phyloP scores from a whole-genome alignment of 805 yeast species.

The Candida peoriensis region DNA sequence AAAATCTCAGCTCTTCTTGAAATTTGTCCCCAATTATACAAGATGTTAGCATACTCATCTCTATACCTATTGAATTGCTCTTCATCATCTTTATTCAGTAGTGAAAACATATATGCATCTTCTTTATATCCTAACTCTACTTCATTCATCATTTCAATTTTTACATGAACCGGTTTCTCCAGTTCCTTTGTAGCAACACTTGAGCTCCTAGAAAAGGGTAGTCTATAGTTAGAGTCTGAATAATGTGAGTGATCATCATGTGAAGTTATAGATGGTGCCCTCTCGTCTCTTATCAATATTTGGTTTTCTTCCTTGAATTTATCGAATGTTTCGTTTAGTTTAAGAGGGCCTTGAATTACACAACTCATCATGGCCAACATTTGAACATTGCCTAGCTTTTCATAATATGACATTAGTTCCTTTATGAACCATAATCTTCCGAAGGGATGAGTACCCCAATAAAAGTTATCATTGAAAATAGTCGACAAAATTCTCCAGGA shows the following conservation, averaged over 20 bases:
- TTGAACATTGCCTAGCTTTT: constrained; percentile 62
- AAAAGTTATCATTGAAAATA: constrained; percentile 36
- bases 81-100: constrained; percentile 24
- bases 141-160: constrained; percentile 42
- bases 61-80: constrained; percentile 38
- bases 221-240: constrained; percentile 18
- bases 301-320: not conserved
- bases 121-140: constrained; percentile 32
- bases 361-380: constrained; percentile 90
- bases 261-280: constrained; percentile 12
- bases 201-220: constrained; percentile 23
- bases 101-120: constrained; percentile 32
- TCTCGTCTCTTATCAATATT: not conserved
- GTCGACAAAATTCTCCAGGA: constrained; percentile 64
- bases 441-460: constrained; percentile 81
- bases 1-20: constrained; percentile 73
- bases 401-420: constrained; percentile 61
- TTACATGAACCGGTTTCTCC: constrained; percentile 27
- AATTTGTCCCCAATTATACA: constrained; percentile 80
- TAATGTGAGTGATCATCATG: constrained; percentile 14
- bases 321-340: not conserved
- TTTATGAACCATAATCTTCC: constrained; percentile 65
- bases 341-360: constrained; percentile 33
- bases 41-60: constrained; percentile 68
- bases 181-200: constrained; percentile 15